Conservation (phyloP, 1,284 basidiomycete genomes). For the Sporisorium sorghi region DNA sequence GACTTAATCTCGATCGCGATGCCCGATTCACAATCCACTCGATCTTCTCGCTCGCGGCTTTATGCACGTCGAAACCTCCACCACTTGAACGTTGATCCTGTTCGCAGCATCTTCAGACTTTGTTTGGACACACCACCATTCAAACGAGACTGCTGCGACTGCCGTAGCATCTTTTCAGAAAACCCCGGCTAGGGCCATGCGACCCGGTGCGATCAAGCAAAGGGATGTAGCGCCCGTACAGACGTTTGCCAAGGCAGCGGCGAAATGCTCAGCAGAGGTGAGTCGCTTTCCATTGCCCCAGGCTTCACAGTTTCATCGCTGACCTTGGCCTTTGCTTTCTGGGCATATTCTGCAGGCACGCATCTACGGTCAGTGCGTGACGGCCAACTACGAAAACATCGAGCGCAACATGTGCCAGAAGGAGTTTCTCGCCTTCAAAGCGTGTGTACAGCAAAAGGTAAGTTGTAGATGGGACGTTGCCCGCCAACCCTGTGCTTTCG, state of each 20-base stretch:
- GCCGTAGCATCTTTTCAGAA: not conserved
- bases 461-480: not conserved
- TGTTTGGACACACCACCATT: conserved; percentile 6
- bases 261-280: conserved; percentile 45
- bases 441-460: conserved; percentile 75
- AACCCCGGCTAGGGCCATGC: conserved; percentile 37
- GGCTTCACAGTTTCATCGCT: not conserved
- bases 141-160: not conserved
- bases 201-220: conserved; percentile 36
- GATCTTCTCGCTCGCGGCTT: not conserved
- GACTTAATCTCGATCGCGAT: not conserved
- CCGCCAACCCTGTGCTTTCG: not conserved
- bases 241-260: conserved; percentile 51
- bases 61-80: conserved; percentile 1
- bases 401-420: conserved; percentile 80
- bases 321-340: no score
- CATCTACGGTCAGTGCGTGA: conserved; percentile 82
- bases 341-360: conserved; percentile 77
- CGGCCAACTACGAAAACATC: conserved; percentile 80
- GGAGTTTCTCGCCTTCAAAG: conserved; percentile 81
- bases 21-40: not conserved
- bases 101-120: not conserved
- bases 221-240: conserved; percentile 53
- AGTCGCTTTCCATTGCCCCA: not conserved
- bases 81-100: not conserved